phyloP scores from a whole-genome alignment of 129 eudicot genomes.

The Chrysanthemum lavandulifolium region DNA sequence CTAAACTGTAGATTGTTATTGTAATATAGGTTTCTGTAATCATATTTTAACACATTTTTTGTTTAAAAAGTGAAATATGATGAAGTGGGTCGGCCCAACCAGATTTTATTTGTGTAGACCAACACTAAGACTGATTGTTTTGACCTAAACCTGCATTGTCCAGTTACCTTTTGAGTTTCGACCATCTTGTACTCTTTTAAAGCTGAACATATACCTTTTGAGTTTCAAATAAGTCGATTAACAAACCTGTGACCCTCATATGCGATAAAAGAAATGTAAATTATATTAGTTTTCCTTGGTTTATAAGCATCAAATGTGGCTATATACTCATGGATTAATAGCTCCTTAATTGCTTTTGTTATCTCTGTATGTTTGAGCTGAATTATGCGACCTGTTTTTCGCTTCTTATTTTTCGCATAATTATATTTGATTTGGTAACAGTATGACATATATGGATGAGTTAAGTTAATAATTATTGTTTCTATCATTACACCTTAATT shows the following conservation, averaged over 20 bases:
- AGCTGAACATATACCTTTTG: not conserved
- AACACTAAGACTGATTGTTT: not conserved
- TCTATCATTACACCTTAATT: not conserved
- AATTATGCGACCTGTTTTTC: not conserved
- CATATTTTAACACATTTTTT: not conserved
- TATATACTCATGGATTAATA: not conserved
- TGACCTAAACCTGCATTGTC: not conserved
- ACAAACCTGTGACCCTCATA: not conserved
- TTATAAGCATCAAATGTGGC: not conserved
- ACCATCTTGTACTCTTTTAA: not conserved
- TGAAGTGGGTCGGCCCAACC: not conserved
- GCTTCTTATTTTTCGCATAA: not conserved
- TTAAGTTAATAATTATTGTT: not conserved
- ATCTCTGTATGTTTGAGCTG: not conserved
- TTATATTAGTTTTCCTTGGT: conserved; percentile 1
- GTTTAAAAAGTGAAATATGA: not conserved
- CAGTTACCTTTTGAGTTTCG: not conserved
- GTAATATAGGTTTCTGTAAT: not conserved
- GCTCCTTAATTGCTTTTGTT: not conserved
- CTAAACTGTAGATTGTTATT: not conserved
- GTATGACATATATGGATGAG: not conserved
- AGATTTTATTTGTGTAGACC: not conserved
- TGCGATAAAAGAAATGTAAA: not conserved
- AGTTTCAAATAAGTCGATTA: not conserved
- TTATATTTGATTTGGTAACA: not conserved